These are phyloP conservation scores for Eucalyptus pauciflora DNA, from an alignment of 345 rosid genomes.

Conservation along the genomic window DNA sequence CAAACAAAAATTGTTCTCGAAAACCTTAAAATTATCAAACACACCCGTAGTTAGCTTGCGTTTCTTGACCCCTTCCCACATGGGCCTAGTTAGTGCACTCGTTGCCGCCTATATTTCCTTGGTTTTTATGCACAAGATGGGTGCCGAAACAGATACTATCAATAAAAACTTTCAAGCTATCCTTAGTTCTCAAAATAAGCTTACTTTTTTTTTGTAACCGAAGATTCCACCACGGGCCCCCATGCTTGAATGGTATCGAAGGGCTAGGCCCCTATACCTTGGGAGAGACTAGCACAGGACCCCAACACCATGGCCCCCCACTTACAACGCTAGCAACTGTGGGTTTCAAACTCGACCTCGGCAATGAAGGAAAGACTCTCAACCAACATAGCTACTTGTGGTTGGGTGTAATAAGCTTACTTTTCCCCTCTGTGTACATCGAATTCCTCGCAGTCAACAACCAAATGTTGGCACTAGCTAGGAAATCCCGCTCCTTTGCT, in stretches of 20 bases:
- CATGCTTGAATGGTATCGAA: too few species aligned
- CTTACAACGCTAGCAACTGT: too few species aligned
- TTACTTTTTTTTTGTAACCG: background rate
- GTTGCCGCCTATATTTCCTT: background rate
- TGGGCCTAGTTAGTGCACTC: background rate
- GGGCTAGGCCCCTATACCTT: too few species aligned
- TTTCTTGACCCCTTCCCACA: background rate
- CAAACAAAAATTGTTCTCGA: too few species aligned
- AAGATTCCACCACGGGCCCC: rapidly evolving
- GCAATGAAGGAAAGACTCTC: too few species aligned
- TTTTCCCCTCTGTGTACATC: background rate
- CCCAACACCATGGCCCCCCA: too few species aligned
- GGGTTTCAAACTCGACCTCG: too few species aligned
- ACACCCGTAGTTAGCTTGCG: background rate
- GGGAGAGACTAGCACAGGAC: too few species aligned
- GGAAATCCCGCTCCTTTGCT: background rate
- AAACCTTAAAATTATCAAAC: too few species aligned
- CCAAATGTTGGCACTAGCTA: background rate
- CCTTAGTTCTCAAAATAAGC: background rate
- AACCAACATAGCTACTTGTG: too few species aligned
- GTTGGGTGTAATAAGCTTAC: background rate
- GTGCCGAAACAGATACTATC: background rate
- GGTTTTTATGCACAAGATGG: background rate
- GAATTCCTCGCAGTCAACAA: background rate
- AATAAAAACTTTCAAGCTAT: background rate